Evolutionary conservation across 148 eudicot species (phyloP), one percentile per base, ranked within the genome.

Genomic region (Agrostemma githago): DNA sequence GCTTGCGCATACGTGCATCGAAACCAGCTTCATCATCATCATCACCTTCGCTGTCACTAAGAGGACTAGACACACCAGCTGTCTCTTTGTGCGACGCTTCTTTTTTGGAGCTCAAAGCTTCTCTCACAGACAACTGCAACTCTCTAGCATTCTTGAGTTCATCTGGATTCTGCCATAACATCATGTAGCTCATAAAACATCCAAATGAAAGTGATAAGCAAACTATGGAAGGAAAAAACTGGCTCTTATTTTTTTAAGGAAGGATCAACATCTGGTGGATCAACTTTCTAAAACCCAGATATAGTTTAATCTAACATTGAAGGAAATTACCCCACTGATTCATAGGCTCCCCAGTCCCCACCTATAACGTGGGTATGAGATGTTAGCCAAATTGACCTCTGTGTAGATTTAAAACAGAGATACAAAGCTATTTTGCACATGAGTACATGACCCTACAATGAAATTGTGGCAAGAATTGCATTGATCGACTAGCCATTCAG

Each of bases 1-100:
- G 90, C 66, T 82, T 89, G 38, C 98, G 98, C 97, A 95, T 95
- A 66, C 91, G 83, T 39, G 85, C 89, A 78, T 95, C 96, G 83
- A 95, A 95, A 78, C 80, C 86, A 58, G 76, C 85, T 70, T 92
- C 98, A 79, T 89, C 93, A 1, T 83, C 93, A 12, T 73, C 77
- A 26, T 61, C 78, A 48, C 51, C 82, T 7, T 78, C 80, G 6
- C 66, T 77, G 73, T 91, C 96, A 66, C 85, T 81, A 61, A 73
- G 16, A 75, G 72, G 84, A 82, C 68, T 75, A 72, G 90, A 72
- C 66, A 80, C 85, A 72, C 83, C 72, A 54, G 77, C 81, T 26
- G 72, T 77, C 69, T 80, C 88, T 73, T 84, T 87, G 44, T 14
- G 77, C 41, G 74, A 73, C 71, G 79, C 90, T 44, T 86, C 90